A percentile compares a stretch with the other conserved stretches of the same genome.
These are phyloP conservation scores for Microdochium trichocladiopsis DNA, from an alignment of 2,329 filamentous ascomycete species.

Conservation along the genomic window DNA sequence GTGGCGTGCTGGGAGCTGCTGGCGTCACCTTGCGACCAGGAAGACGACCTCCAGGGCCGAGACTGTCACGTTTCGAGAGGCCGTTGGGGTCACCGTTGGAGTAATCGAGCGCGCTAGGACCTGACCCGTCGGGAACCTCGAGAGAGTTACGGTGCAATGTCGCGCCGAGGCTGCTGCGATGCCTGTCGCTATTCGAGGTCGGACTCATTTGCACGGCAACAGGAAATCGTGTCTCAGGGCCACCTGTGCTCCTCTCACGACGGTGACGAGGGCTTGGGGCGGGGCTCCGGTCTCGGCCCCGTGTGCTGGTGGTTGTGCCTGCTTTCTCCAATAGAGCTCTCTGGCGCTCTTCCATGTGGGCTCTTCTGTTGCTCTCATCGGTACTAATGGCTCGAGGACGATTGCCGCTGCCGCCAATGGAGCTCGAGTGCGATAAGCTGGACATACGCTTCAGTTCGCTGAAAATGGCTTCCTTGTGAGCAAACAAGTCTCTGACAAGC, in stretches of 20 bases:
- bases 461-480: slow-evolving; percentile 93
- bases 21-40: background rate
- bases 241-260: slow-evolving; percentile 71
- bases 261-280: slow-evolving; percentile 59
- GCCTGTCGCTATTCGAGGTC: slow-evolving; percentile 43
- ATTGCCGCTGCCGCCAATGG: slow-evolving; percentile 38
- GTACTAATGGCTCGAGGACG: slow-evolving; percentile 85
- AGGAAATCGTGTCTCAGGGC: slow-evolving; percentile 75
- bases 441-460: slow-evolving; percentile 90
- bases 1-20: background rate
- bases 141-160: slow-evolving; percentile 60
- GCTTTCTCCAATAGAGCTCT: slow-evolving; percentile 68
- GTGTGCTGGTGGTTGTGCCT: slow-evolving; percentile 40
- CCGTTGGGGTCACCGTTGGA: slow-evolving; percentile 31
- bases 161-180: slow-evolving; percentile 40
- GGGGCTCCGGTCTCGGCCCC: slow-evolving; percentile 70
- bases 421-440: slow-evolving; percentile 57
- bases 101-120: slow-evolving; percentile 27
- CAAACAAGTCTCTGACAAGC: slow-evolving; percentile 83
- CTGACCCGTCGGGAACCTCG: slow-evolving; percentile 66
- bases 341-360: slow-evolving; percentile 89
- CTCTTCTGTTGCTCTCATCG: slow-evolving; percentile 90
- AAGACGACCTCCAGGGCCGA: slow-evolving; percentile 17
- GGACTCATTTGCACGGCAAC: slow-evolving; percentile 56
- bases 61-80: slow-evolving; percentile 58